These are phyloP conservation scores for Senna siamea DNA, from an alignment of 306 rosid genomes.

Conservation along the genomic window DNA sequence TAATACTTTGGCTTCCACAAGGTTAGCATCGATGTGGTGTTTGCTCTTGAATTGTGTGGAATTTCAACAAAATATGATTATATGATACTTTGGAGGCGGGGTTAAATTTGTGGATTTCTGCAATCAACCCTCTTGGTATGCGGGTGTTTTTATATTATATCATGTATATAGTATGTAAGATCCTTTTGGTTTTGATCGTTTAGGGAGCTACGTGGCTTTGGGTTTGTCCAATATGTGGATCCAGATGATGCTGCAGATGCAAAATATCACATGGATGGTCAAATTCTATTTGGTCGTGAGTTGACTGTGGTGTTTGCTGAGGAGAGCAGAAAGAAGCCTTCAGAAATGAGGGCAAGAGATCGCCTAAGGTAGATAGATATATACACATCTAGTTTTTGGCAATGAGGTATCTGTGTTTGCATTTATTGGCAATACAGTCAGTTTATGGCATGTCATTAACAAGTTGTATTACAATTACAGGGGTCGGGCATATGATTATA, in stretches of 20 bases:
- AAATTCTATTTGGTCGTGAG: constrained; percentile 70
- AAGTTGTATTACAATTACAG: constrained; percentile 31
- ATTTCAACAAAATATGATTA: constrained; percentile 33
- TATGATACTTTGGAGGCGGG: constrained; percentile 34
- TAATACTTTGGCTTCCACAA: constrained; percentile 58
- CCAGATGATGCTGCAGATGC: constrained; percentile 83
- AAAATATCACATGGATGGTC: constrained; percentile 75
- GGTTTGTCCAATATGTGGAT: constrained; percentile 75
- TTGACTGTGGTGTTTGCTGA: constrained; percentile 78
- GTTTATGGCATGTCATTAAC: background rate
- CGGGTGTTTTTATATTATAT: constrained; percentile 6
- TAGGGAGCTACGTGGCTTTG: constrained; percentile 79
- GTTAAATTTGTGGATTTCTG: constrained; percentile 30
- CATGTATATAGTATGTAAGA: constrained; percentile 1
- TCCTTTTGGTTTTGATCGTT: constrained; percentile 32
- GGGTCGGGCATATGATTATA: constrained; percentile 47
- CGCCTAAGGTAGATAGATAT: constrained; percentile 53
- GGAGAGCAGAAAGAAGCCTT: constrained; percentile 76
- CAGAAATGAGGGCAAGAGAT: constrained; percentile 79
- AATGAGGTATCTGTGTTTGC: background rate
- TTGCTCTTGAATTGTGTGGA: constrained; percentile 49
- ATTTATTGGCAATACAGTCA: background rate
- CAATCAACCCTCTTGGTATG: constrained; percentile 26
- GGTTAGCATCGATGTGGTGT: constrained; percentile 75
- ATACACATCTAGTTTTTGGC: background rate